Evolutionary conservation across 1,139 yeast genomes (phyloP), one percentile per base, ranked within the genome.

Genomic region (Candida tropicalis): DNA sequence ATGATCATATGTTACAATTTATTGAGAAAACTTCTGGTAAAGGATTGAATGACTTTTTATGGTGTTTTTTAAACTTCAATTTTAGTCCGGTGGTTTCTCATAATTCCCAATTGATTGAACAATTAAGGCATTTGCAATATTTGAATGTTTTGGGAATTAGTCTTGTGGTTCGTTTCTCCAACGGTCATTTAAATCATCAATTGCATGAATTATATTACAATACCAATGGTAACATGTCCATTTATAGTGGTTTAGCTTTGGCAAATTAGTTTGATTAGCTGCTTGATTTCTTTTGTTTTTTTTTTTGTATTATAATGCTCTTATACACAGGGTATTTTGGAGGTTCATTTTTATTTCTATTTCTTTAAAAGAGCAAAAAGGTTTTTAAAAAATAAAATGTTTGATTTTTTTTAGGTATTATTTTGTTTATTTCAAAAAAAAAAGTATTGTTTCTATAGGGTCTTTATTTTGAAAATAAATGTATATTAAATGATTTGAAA

Each of bases 101-200:
- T 17, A 45, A 42, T 33, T 42, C 43, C 33, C 42, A 45, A 31
- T 41, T 45, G 22, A 36, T 42, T 36, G 42, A 40, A n/a, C 31
- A 39, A 25, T 29, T 45, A 18, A 41, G 46, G 8, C 37, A 39
- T 8, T 45, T 45, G 25, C 39, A 42, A 32, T 31, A 40, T 36
- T 45, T 45, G 33, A 42, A 45, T 39, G 45, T 45, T 16, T 42
- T 45, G 18, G 46, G 46, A 3, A 39, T 45, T 9, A 34, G 33
- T 42, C 35, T 45, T 17, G 41, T 39, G 17, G 39, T 45, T 24
- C 35, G 36, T 22, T 29, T 25, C 34, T 22, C 42, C 13, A 20
- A 41, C 26, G 37, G 36, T 3, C 22, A 15, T 11, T 24, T 36
- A 3, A 39, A 39, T 15, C 26, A 39, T 16, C 27, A 24, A 23